phyloP scores from a whole-genome alignment of 768 basidiomycete genomes.

The Boletellus sp. region DNA sequence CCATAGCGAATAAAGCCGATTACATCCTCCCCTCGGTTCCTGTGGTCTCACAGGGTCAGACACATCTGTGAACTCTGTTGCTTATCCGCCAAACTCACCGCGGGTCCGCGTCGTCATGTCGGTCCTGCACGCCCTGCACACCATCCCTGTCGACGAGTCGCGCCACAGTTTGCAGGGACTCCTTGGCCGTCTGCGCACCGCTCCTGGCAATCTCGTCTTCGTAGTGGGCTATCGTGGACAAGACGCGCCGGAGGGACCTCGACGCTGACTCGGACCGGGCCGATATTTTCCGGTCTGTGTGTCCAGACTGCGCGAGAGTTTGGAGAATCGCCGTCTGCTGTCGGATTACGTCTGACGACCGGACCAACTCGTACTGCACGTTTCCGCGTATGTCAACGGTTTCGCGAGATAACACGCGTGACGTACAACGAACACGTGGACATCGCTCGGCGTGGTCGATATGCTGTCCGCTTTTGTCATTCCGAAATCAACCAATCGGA shows the following conservation, averaged over 20 bases:
- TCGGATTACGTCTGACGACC: slow-evolving; percentile 46
- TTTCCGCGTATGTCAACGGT: not conserved
- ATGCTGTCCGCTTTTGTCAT: slow-evolving; percentile 51
- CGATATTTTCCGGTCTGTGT: slow-evolving; percentile 25
- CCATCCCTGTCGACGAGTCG: slow-evolving; percentile 62
- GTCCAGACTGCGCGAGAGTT: slow-evolving; percentile 31
- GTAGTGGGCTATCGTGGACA: slow-evolving; percentile 49
- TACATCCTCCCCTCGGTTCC: slow-evolving; percentile 44
- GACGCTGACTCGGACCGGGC: slow-evolving; percentile 33
- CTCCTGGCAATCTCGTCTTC: slow-evolving; percentile 46
- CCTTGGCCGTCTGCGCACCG: slow-evolving; percentile 45
- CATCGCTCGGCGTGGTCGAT: slow-evolving; percentile 48
- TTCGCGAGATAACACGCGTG: not conserved
- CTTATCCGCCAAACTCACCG: slow-evolving; percentile 38
- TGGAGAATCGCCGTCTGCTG: slow-evolving; percentile 47
- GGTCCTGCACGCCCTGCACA: slow-evolving; percentile 38
- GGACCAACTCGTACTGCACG: slow-evolving; percentile 62
- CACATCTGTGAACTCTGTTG: slow-evolving; percentile 1
- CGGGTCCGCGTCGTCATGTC: slow-evolving; percentile 36
- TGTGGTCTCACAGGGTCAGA: slow-evolving; percentile 26
- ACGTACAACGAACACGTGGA: slow-evolving; percentile 63
- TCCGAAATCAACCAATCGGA: slow-evolving; percentile 51
- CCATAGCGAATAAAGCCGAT: slow-evolving; percentile 55
- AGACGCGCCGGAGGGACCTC: slow-evolving; percentile 40
- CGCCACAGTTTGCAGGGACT: slow-evolving; percentile 55